Conservation (phyloP, 139 green algal species). For the Closterium sp. region DNA sequence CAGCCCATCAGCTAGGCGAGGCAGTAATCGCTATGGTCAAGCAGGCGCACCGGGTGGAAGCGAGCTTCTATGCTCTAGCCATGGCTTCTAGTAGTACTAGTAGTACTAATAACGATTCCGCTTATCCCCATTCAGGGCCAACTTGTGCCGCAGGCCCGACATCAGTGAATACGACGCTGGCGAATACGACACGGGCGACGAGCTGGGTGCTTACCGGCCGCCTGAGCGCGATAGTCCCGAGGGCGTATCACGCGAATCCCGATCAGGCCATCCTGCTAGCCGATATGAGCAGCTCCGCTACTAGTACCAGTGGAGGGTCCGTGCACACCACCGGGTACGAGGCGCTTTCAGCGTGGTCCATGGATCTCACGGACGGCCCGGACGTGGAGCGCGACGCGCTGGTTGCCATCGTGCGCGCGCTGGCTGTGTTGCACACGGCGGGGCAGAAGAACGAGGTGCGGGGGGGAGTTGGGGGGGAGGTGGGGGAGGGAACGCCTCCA, state of each 20-base stretch:
- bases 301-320: background rate
- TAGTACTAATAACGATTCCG: too few species aligned
- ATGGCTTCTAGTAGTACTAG: too few species aligned
- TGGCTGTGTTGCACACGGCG: background rate
- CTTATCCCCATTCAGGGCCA: too few species aligned
- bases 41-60: background rate
- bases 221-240: background rate
- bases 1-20: background rate
- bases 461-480: too few species aligned
- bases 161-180: too few species aligned
- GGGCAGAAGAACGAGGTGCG: background rate
- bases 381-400: background rate
- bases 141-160: too few species aligned
- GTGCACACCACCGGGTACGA: background rate
- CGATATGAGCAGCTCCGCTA: background rate
- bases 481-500: too few species aligned
- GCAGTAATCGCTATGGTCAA: background rate
- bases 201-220: too few species aligned
- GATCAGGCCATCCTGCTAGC: background rate
- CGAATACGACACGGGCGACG: too few species aligned
- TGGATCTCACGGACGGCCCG: background rate
- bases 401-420: background rate
- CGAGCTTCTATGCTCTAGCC: background rate
- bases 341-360: background rate
- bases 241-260: background rate